Conservation (phyloP, 2,329 filamentous ascomycete species). For the Magnaporthiopsis rhizophila region DNA sequence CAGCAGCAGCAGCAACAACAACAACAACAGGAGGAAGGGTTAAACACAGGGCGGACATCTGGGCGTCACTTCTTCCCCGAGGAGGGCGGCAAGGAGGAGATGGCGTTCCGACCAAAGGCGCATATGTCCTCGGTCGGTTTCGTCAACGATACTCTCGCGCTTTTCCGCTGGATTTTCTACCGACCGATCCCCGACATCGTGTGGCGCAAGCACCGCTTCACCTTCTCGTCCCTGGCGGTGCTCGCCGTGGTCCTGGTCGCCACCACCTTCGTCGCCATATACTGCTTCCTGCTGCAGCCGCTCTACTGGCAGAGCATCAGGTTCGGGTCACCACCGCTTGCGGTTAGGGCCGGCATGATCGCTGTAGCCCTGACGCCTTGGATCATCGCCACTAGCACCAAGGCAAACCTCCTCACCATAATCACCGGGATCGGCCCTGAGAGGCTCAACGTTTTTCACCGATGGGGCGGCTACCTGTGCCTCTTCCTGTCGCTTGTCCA, state of each 20-base stretch:
- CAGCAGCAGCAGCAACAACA: slow-evolving; percentile 11
- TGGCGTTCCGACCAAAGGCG: slow-evolving; percentile 55
- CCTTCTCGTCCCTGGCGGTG: slow-evolving; percentile 73
- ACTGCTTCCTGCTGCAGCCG: slow-evolving; percentile 80
- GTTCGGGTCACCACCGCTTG: slow-evolving; percentile 80
- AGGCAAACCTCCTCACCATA: slow-evolving; percentile 76
- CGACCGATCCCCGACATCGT: slow-evolving; percentile 70
- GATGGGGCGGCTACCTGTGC: slow-evolving; percentile 84
- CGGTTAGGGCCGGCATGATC: slow-evolving; percentile 84
- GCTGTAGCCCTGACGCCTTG: slow-evolving; percentile 86
- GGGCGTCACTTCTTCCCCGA: slow-evolving; percentile 71
- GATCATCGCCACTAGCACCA: slow-evolving; percentile 85
- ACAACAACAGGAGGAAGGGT: neutral
- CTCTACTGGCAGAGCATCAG: slow-evolving; percentile 83
- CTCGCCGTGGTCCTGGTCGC: slow-evolving; percentile 60
- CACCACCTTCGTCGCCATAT: slow-evolving; percentile 66
- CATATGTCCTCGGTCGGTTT: slow-evolving; percentile 66
- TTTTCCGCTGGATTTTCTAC: slow-evolving; percentile 85
- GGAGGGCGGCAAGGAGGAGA: slow-evolving; percentile 43
- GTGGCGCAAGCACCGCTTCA: slow-evolving; percentile 59
- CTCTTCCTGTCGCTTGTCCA: slow-evolving; percentile 78
- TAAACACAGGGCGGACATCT: slow-evolving; percentile 29
- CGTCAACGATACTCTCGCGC: slow-evolving; percentile 71
- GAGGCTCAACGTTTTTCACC: slow-evolving; percentile 83
- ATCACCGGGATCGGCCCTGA: slow-evolving; percentile 89